Evolutionary conservation across 108 stramenopile genomes (phyloP), one percentile per base, ranked within the genome.

Genomic region (Nannochloropsis granulata): DNA sequence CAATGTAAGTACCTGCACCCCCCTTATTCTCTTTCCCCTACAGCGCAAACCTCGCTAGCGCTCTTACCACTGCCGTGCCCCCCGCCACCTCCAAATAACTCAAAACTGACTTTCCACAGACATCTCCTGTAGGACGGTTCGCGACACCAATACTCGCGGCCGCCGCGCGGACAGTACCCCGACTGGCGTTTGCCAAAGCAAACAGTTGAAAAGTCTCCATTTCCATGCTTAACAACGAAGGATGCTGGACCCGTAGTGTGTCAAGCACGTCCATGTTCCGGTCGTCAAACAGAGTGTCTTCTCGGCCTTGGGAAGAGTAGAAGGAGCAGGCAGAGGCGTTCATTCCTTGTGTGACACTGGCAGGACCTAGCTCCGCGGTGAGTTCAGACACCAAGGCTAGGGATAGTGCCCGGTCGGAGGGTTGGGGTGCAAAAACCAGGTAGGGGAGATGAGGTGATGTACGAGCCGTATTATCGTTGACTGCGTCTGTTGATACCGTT

Each of bases 121-220:
- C 78, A n/a, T 78, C 81, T 12, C 78, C 85, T 26, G 43, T 24
- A 23, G 79, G 44, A n/a, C 85, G 85, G 71, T 86, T 85, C 44
- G 85, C 85, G 78, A 86, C 85, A 81, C 81, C 85, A 12, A 86
- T 78, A 23, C 78, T 78, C 25, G 85, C 56, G 13, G 85, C 82
- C 82, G 85, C 79, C 43, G 85, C 85, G 43, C 43, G 82, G 24
- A 86, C 12, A 16, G 24, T 82, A 42, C 82, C 44, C 44, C 82
- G 82, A 56, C 86, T 82, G 82, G 79, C 43, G 13, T 44, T 82
- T 25, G 90, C 90, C 13, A 90, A 85, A 34, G 88, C 85, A n/a
- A 90, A 78, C 43, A 90, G 78, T 12, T 84, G 82, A 78, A 88
- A 90, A 12, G 89, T 45, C 82, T 90, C 90, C 90, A 90, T 90